Evolutionary conservation across 2,329 filamentous ascomycete genomes (phyloP), one percentile per base, ranked within the genome.

Genomic region (Escovopsis sp.): DNA sequence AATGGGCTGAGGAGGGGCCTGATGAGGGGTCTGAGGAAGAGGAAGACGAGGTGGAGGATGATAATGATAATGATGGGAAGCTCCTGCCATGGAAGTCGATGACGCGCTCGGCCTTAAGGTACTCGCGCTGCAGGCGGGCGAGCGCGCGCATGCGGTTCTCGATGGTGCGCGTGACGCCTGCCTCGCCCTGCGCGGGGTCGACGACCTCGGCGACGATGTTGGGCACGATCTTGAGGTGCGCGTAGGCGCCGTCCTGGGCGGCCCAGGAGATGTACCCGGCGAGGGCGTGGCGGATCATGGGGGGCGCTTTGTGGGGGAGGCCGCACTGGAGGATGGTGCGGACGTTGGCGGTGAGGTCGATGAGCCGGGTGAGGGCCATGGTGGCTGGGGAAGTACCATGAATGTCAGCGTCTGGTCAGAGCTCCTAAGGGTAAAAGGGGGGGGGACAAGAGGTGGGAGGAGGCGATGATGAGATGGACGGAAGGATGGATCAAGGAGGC

Each of bases 211-310:
- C 49, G 18, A 58, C 41, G 25, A 62, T 47, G 38, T 64, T 64
- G 11, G 60, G 58, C 3, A 61, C 47, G 21, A 53, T 48, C 2
- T 51, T 45, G 3, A 56, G 45, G 27, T 53, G 42, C 6, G 43
- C 41, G 41, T 57, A 62, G 17, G 49, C 50, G 14, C 57, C 61
- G 26, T 64, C 61, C 12, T 54, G 48, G n/a, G 56, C 54, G 1
- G 61, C 57, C 61, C 61, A 64, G 15, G 41, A 47, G n/a, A 59
- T 34, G 34, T 56, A 62, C 27, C 45, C 46, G 18, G 53, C 49
- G 2, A 64, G 37, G 12, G 51, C 48, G 32, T 47, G 53, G 32
- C 55, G 55, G 34, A 63, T 55, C 18, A 54, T 43, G 0, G 27
- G 31, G 0, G 57, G 44, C 4, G 53, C 50, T 32, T 54, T 58